Percentiles rank a stretch among this genome's conserved stretches.
phyloP scores from a whole-genome alignment of 352 stramenopile species.

The Globisporangium spiculum region DNA sequence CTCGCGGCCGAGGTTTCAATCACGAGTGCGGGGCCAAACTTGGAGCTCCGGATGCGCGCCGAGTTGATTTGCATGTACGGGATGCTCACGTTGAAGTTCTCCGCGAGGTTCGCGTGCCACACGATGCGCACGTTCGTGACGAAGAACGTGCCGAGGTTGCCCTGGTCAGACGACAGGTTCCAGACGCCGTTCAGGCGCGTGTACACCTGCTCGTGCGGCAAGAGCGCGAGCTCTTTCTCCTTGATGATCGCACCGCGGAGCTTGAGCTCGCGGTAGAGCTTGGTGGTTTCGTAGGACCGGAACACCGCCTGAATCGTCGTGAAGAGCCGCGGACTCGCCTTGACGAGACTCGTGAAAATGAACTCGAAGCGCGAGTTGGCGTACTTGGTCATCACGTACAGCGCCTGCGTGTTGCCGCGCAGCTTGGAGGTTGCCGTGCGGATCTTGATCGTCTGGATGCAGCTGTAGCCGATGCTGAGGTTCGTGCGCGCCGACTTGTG shows the following conservation, averaged over 20 bases:
- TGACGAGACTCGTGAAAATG: conserved; percentile 93
- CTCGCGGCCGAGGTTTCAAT: conserved; percentile 80
- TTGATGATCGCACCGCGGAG: conserved; percentile 90
- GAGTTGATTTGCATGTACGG: conserved; percentile 93
- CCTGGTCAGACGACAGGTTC: conserved; percentile 92
- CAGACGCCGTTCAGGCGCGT: conserved; percentile 84
- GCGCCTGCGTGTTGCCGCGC: conserved; percentile 87
- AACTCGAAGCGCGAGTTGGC: conserved; percentile 89
- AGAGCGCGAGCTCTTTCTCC: conserved; percentile 81
- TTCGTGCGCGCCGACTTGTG: conserved; percentile 87
- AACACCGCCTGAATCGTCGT: conserved; percentile 92
- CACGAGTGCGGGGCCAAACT: conserved; percentile 90
- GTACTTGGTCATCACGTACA: conserved; percentile 92
- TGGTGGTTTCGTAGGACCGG: conserved; percentile 91
- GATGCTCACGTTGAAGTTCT: conserved; percentile 95
- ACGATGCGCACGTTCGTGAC: conserved; percentile 92
- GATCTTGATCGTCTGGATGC: conserved; percentile 87
- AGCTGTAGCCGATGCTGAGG: conserved; percentile 85
- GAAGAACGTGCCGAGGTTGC: conserved; percentile 92
- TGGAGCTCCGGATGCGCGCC: conserved; percentile 80
- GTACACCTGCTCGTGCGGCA: conserved; percentile 91
- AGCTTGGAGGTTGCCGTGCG: conserved; percentile 87
- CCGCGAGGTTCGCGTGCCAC: conserved; percentile 91
- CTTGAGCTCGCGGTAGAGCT: conserved; percentile 92
- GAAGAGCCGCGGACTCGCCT: conserved; percentile 88